Evolutionary conservation across 495 filamentous ascomycete genomes (phyloP), one percentile per base, ranked within the genome.

Genomic region (Talaromyces proteolyticus): DNA sequence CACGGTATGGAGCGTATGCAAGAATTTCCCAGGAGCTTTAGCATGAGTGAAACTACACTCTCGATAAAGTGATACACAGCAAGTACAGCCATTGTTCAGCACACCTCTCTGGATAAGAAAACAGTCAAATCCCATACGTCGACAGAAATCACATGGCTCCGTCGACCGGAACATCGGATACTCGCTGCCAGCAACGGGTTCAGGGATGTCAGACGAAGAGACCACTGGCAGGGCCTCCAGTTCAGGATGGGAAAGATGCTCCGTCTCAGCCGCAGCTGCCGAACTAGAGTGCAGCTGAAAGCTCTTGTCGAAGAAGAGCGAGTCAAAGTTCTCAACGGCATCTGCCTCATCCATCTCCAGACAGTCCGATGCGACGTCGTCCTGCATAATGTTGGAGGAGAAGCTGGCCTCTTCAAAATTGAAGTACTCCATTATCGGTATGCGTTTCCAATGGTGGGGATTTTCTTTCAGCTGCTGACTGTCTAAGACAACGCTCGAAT

Each of bases 51-150:
- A 85, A 64, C 85, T 90, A 71, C 88, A 91, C 50, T 77, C 75
- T 40, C 84, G 77, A 39, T 80, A 87, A 16, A 92, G 73, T 19
- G 86, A 86, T 54, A 86, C 83, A 60, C 89, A 94, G 53, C 84
- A 84, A 3, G 86, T 89, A 65, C 89, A 94, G 21, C 78, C 79
- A 48, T 76, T 78, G 55, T 79, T 78, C 61, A 84, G 78, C 48
- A 76, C 74, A 67, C 85, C 85, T 60, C 87, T 76, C 29, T 76
- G 76, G 37, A 86, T 81, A 43, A 83, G 69, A 65, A 90, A 90
- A 72, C 88, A 94, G 53, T 90, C 76, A 49, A 91, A 79, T 19
- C 81, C 73, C 65, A 78, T 81, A 11, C 73, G 64, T 26, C 75
- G 71, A 63, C 89, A 94, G 54, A 90, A 84, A 21, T 83, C 76